Conservation (phyloP, 768 basidiomycete genomes). For the Xerocomellus amylosporus region DNA sequence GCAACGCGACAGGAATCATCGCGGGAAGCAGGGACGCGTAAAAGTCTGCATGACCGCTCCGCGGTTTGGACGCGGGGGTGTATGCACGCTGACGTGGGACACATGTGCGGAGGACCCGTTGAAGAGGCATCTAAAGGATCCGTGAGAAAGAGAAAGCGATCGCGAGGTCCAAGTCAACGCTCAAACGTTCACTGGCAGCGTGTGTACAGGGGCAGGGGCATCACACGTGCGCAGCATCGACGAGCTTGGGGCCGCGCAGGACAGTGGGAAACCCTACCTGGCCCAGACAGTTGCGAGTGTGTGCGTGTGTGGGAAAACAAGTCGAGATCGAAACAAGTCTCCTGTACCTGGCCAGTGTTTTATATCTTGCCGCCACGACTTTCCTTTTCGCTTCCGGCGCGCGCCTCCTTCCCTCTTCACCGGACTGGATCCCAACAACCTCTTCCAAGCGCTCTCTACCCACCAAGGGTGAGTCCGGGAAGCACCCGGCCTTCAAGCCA, state of each 20-base stretch:
- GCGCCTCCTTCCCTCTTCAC: neutral
- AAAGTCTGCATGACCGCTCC: constrained; percentile 58
- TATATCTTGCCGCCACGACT: neutral
- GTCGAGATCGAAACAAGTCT: constrained; percentile 5
- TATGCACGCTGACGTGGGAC: constrained; percentile 3
- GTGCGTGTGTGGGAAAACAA: constrained; percentile 9
- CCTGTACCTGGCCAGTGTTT: neutral
- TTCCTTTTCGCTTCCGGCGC: neutral
- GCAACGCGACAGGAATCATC: constrained; percentile 74
- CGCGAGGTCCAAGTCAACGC: too few relatives aligned
- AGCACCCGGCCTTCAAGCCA: neutral
- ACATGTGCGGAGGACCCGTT: neutral
- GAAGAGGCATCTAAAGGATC: neutral
- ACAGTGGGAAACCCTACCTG: neutral
- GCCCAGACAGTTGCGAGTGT: neutral
- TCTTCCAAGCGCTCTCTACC: neutral
- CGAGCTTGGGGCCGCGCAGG: too few relatives aligned
- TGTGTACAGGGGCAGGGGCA: neutral
- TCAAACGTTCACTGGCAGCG: too few relatives aligned
- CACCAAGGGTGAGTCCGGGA: neutral
- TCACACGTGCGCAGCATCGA: neutral
- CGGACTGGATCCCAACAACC: constrained; percentile 12
- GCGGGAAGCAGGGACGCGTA: constrained; percentile 69
- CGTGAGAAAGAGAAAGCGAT: too few relatives aligned
- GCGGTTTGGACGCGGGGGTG: constrained; percentile 10